These are phyloP conservation scores for bread wheat (Triticum aestivum) DNA, from an alignment of 176 grass and related monocot species.

Conservation along the genomic window IWGSC_CS_RefSeq_v2.1 NC_057811.1:124292303-124292802, in stretches of 20 bases:
- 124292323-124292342: not conserved
- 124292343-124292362: not conserved
- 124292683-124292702: not conserved
- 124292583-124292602: not conserved
- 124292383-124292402: constrained; percentile 47
- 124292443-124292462: constrained; percentile 61
- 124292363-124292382: constrained; percentile 14
- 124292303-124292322: constrained; percentile 21
- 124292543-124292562: constrained; percentile 25
- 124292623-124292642: constrained; percentile 35
- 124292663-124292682: constrained; percentile 32
- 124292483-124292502: not conserved
- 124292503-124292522: not conserved
- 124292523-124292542: constrained; percentile 39
- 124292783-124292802: not conserved
- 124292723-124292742: not conserved
- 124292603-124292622: constrained; percentile 41
- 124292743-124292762: not conserved
- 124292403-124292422: constrained; percentile 59
- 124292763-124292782: too few species aligned
- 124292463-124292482: constrained; percentile 54
- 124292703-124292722: too few species aligned
- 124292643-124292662: constrained; percentile 39
- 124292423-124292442: constrained; percentile 37
- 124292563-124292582: constrained; percentile 28